Evolutionary conservation across 2,329 filamentous ascomycete species (phyloP), one percentile per base, ranked within the genome.

Genomic region (Bipolaris victoriae): DNA sequence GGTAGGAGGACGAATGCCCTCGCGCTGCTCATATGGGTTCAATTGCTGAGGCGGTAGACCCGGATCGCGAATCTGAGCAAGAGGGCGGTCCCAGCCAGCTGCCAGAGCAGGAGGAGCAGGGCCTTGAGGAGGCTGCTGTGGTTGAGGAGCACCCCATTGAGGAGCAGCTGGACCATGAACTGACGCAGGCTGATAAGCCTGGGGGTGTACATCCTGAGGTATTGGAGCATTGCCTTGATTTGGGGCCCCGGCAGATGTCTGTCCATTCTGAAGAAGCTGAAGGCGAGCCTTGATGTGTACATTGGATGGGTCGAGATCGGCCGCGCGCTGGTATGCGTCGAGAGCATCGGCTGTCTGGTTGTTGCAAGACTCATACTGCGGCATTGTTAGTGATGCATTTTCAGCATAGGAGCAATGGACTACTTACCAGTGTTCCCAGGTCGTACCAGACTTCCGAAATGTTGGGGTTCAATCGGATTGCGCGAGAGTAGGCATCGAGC

Each of bases 401-500:
- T 10, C 18, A 49, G 24, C 13, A 3, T 11, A 10, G 10, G 48
- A 49, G 46, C 7, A 18, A 50, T 35, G 22, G 41, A 57, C 55
- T 70, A 85, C 90, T 82, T 85, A 96, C 91, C 82, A 99, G 74
- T 68, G 95, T 99, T 61, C 95, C 95, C 37, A 99, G 82, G 77
- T 99, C 95, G 77, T 98, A 99, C 95, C 95, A 99, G 49, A 99
- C 95, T 77, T 99, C 95, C 1, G 93, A 97, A 64, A 99, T 98
- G 81, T 96, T 97, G 5, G 95, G 95, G 75, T 98, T 99, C 69
- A 99, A 80, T 54, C 95, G 90, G 70, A 98, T 99, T 45, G 95
- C 95, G 59, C 95, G 90, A 60, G 93, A 97, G 79, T 98, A 99
- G 37, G 95, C 95, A 80, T 99, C 95, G 51, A 99, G 85, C 3